Evolutionary conservation across 768 basidiomycete genomes (phyloP), one percentile per base, ranked within the genome.

Genomic region (Galerina sulciceps): DNA sequence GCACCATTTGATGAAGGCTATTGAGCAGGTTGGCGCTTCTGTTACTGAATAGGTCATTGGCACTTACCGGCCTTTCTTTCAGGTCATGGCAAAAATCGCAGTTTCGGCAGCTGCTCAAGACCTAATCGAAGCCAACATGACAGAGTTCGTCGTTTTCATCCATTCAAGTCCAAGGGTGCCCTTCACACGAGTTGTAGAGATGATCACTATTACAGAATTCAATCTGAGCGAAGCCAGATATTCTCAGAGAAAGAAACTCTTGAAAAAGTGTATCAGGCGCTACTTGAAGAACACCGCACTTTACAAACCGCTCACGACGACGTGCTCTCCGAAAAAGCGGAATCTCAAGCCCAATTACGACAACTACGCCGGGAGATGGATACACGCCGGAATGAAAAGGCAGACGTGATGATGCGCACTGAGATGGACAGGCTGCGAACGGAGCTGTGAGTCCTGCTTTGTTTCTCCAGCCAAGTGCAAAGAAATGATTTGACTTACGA

Each of bases 1-100:
- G 75, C 91, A 94, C 70, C 81, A 86, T 67, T 76, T 97, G 53
- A 98, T 97, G 96, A 89, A 85, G 73, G 91, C 93, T 40, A 96
- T 97, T 58, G 95, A 97, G 73, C 90, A 93, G 81, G 94, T 93
- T 31, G 58, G 53, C 82, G 13, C 71, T 37, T 40, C 34, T 20
- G 37, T 31, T 5, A 17, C 34, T 53, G 10, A 40, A 49, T 2
- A 59, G 26, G 8, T 5, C 17, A 38, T 13, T 58, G 18, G 55
- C 10, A 18, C 41, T 42, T 34, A 17, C 36, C 34, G 45, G 41
- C 36, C 13, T 10, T 50, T 20, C 36, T 42, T 31, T 9, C 64
- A 93, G 91, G 84, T 91, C 48, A 94, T 93, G 89, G 79, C 81
- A 15, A 91, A 88, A 69, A 87, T 91, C 62, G 79, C 80, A 14